Evolutionary conservation across 805 yeast species (phyloP), one percentile per base, ranked within the genome.

Genomic region (Kuraishia hungarica): DNA sequence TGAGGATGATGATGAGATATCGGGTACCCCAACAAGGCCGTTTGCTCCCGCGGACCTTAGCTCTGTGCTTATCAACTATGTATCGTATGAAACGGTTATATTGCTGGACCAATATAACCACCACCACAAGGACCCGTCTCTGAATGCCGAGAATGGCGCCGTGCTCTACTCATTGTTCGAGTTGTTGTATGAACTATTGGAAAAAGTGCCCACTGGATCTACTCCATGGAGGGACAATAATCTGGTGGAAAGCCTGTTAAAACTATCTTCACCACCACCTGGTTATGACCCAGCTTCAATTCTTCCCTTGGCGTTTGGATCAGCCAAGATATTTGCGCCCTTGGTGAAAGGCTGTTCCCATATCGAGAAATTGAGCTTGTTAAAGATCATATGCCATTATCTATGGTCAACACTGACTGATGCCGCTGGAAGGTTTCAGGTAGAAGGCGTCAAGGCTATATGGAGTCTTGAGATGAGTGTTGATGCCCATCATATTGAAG

Each of bases 391-490:
- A 2, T 63, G 80, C 39, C 66, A 74, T 2, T 69, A 75, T 47
- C 62, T 86, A n/a, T 87, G 90, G 89, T 63, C 64, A 1, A 73
- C 81, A 50, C 64, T 88, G 53, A 62, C 71, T 39, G 76, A 77
- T 10, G 72, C 78, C 0, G 69, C 75, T n/a, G 82, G 83, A 2
- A 70, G 71, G 51, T 74, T 77, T 55, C 96, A 89, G 62, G 84
- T 86, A 1, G 96, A 88, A 61, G 77, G 87, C 0, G 88, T 87
- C 1, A 81, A 79, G 53, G 73, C 81, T 22, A 73, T 92, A 1
- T 85, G 88, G 74, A 73, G 76, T 5, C 68, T 93, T 53, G 84
- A 82, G 47, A 67, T 77, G n/a, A 70, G 76, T 20, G 74, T 79
- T 24, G 81, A 81, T 15, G 62, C 77, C 1, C 70, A 78, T 51